These are phyloP conservation scores for Acanthamoeba sp. DNA, from an alignment of 208 protist genomes.

Conservation along the genomic window DNA sequence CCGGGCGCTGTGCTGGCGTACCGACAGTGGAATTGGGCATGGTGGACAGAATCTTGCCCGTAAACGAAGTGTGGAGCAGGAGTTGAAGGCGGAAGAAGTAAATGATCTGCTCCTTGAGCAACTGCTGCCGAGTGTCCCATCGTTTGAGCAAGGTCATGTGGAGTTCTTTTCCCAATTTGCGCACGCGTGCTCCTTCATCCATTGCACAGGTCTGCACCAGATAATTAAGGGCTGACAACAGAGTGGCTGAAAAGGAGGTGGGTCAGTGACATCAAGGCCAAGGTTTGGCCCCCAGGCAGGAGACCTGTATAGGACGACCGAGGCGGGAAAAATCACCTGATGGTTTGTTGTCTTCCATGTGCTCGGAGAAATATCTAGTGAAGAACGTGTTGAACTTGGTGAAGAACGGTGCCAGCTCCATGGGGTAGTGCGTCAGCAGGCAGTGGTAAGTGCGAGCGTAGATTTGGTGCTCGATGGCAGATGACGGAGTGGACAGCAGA, in stretches of 20 bases:
- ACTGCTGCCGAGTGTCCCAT: slow-evolving; percentile 12
- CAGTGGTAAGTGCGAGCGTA: slow-evolving; percentile 52
- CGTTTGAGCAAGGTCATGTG: background rate
- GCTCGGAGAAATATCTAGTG: slow-evolving; percentile 15
- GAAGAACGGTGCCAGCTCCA: slow-evolving; percentile 21
- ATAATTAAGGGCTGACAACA: slow-evolving; percentile 47
- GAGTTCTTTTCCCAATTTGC: background rate
- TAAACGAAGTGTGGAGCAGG: slow-evolving; percentile 38
- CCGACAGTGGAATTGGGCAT: background rate
- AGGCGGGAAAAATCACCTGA: background rate
- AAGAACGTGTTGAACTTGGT: slow-evolving; percentile 37
- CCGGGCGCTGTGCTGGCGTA: too few species aligned
- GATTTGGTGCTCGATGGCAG: slow-evolving; percentile 48
- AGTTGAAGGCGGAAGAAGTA: slow-evolving; percentile 59
- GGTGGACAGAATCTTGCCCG: background rate
- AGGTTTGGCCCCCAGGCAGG: background rate
- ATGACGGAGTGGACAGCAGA: background rate
- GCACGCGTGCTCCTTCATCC: background rate
- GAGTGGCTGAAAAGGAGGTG: background rate
- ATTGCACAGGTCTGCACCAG: slow-evolving; percentile 46
- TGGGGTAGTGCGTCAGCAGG: slow-evolving; percentile 56
- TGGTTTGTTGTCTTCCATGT: slow-evolving; percentile 44
- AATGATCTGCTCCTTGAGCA: slow-evolving; percentile 44
- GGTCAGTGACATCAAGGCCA: background rate
- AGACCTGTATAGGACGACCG: background rate